Evolutionary conservation across 352 stramenopile species (phyloP), one percentile per base, ranked within the genome.

Genomic region (Globisporangium perplexum): DNA sequence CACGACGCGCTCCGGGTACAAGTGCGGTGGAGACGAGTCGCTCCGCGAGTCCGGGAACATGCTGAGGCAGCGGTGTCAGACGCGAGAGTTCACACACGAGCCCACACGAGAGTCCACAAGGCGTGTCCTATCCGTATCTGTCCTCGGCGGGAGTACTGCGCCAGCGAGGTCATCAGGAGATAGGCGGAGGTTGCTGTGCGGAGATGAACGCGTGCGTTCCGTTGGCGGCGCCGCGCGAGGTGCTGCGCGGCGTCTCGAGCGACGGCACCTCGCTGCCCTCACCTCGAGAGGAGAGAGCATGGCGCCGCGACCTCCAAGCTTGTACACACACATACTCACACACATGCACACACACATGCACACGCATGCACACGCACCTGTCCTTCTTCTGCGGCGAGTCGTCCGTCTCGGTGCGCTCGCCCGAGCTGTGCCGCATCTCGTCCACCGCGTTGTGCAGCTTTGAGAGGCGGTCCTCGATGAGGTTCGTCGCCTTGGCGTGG

Each of bases 151-250:
- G 68, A 86, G 87, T 93, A 88, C 83, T 93, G 89, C 60, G 61
- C 78, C 69, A 64, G 49, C 66, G 87, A 93, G 88, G 83, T 93
- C 83, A 93, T 90, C 83, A 93, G 77, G 55, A 90, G 76, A 89
- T 75, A 67, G 54, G 56, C 28, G 30, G 4, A 5, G 42, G 17
- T 71, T 53, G 22, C 20, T 63, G 45, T 77, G 57, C 59, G 50
- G 60, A 66, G 53, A 31, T 30, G 42, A n/a, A 62, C 26, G 8
- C 10, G 2, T 3, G 26, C 20, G 42, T 47, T 26, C 42, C 24
- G 8, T 23, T 18, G 14, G 42, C 20, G 17, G n/a, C 26, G 33
- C 33, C 33, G 14, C 33, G 12, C 33, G 33, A 39, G 33, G 33
- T 39, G 33, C 33, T 17, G 33, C 33, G 11, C 8, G 14, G 33